Evolutionary conservation across 2,329 filamentous ascomycete genomes (phyloP), one percentile per base, ranked within the genome.

Genomic region (Nemania bipapillata): DNA sequence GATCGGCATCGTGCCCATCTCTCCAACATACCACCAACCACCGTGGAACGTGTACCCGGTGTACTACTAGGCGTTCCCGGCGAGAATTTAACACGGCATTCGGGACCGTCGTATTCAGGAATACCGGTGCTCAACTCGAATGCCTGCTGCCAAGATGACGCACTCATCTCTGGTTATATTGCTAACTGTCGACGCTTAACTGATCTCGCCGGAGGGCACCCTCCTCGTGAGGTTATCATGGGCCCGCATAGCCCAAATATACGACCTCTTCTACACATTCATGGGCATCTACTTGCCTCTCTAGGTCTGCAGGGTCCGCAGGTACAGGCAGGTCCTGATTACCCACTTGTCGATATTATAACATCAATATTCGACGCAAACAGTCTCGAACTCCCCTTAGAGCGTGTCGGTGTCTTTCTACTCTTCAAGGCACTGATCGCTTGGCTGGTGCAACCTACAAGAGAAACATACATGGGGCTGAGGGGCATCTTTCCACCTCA

Each of bases 31-130:
- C 63, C 73, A 79, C 17, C 77, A 79, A 12, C 77, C 76, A 40
- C 76, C 78, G 24, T 80, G 78, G 77, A 77, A 74, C 70, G 73
- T 79, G 65, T 81, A 80, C 63, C 76, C 76, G 26, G 75, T 80
- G 70, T 79, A 80, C 63, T 81, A 80, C 61, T 78, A 77, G 24
- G 69, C 75, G 37, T 75, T 75, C 24, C 76, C 73, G 58, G 73
- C 73, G 30, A 58, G 71, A 40, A 63, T 77, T 28, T 76, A 63
- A 58, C 40, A 56, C 20, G 59, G 60, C 50, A 66, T 24, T 12
- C 68, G 54, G 37, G 64, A 64, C 35, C 56, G 24, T 40, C 67
- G n/a, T 71, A 74, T 71, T 79, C 79, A 79, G 78, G 80, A 68
- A 67, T 78, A 52, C 77, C 79, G 28, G 70, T 82, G 54, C 72